Evolutionary conservation across 1,284 basidiomycete species (phyloP), one percentile per base, ranked within the genome.

Genomic region (Polyporus tsugae): DNA sequence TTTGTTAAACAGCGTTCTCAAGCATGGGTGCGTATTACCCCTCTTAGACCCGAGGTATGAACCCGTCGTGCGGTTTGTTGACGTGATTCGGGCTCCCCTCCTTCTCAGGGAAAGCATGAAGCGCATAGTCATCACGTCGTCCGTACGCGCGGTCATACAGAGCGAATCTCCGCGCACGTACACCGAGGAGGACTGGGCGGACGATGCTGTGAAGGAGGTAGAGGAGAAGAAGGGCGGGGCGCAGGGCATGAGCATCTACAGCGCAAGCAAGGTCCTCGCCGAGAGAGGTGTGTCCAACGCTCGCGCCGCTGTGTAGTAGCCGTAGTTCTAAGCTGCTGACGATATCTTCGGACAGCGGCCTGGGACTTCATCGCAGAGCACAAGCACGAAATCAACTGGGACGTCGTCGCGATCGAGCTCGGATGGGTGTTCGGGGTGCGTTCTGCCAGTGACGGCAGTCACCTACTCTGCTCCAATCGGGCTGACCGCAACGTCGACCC

Each of bases 231-330:
- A 90, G 6, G 76, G 75, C 19, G 80, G 84, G 7, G 85, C 88
- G 0, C 72, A 1, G 63, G 76, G 6, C 74, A 78, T 46, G 87
- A 86, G 72, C 59, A 29, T 22, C 17, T 92, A 92, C 75, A 77
- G 82, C 62, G 86, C 84, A 11, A 87, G 85, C 25, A 94, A 95
- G 82, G 87, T 86, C 2, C 80, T 94, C 2, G 91, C 93, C 2
- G 93, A 95, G 76, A 80, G 46, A 61, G 69, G 69, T 65, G n/a
- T 35, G n/a, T 33, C 25, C n/a, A n/a, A 9, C 29, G 25, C 3
- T n/a, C 1, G 35, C 35, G 13, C 33, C 13, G 1, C 15, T 7
- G 17, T 10, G n/a, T 10, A 1, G 13, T 7, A 2, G 22, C 10
- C 15, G 17, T 7, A 2, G 3, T 5, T 25, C 25, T 7, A 19